These are phyloP conservation scores for Botrytis byssoidea DNA, from an alignment of 2,329 filamentous ascomycete species.

Conservation along the genomic window DNA sequence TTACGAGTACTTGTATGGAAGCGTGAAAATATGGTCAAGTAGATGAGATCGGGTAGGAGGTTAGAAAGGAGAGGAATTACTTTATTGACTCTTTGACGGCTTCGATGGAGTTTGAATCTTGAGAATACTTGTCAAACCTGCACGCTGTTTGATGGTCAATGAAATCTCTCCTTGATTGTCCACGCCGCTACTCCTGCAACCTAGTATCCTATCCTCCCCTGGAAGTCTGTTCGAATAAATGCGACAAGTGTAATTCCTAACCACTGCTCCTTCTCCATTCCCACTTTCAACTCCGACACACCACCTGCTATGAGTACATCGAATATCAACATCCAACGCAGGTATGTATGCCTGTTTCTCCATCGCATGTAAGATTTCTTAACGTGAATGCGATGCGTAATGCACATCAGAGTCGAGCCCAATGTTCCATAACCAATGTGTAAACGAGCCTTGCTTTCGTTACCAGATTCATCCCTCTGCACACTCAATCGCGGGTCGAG, in stretches of 20 bases:
- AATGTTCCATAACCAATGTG: neutral
- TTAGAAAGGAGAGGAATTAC: neutral
- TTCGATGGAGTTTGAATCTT: neutral
- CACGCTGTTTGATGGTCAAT: neutral
- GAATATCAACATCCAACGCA: neutral
- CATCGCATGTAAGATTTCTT: neutral
- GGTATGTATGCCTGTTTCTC: neutral
- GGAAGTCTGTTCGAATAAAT: neutral
- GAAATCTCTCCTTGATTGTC: neutral
- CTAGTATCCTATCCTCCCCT: no score
- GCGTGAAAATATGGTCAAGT: rapidly evolving
- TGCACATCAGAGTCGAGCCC: neutral
- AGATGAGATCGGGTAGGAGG: neutral
- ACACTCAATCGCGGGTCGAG: neutral
- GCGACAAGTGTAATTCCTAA: neutral
- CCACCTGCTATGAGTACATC: neutral
- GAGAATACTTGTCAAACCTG: neutral
- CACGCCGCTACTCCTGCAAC: no score
- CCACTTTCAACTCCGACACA: neutral
- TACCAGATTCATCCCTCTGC: neutral
- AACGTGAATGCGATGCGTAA: neutral
- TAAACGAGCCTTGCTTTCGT: neutral
- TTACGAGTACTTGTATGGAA: neutral
- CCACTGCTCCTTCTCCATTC: neutral
- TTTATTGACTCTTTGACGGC: neutral